Evolutionary conservation across 2,329 filamentous ascomycete species (phyloP).

Genomic region (Botryotinia convoluta): DNA sequence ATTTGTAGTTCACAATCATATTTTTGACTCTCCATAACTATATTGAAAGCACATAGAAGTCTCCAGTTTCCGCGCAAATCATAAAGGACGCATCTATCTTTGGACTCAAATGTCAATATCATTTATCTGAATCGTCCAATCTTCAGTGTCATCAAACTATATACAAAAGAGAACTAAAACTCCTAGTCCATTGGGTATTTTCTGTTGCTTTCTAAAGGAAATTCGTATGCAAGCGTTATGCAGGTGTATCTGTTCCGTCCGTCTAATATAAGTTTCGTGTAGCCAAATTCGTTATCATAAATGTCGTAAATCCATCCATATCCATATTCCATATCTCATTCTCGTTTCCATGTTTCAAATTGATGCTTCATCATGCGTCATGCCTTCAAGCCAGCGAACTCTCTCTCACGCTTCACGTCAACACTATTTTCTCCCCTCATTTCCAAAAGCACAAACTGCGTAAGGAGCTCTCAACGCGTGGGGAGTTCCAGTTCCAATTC

Average conservation of each 20-base stretch:
- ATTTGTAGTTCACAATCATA: neutral
- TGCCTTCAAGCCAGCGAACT: constrained; percentile 3
- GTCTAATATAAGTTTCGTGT: neutral
- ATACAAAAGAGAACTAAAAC: constrained; percentile 6
- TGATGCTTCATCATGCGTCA: neutral
- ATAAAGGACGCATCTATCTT: neutral
- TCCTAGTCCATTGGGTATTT: constrained; percentile 16
- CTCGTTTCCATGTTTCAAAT: constrained; percentile 3
- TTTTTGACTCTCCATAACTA: neutral
- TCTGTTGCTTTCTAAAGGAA: constrained; percentile 7
- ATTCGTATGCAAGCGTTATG: constrained; percentile 4
- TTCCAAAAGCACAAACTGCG: constrained; percentile 2
- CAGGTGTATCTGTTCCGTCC: neutral
- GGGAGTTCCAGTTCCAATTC: neutral
- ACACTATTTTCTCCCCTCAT: neutral
- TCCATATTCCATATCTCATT: neutral
- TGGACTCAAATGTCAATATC: neutral
- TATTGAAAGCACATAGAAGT: neutral
- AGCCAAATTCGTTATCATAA: constrained; percentile 6
- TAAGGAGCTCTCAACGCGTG: neutral
- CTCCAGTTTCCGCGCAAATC: neutral
- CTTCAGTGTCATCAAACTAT: neutral
- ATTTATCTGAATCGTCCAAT: neutral
- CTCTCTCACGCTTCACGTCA: neutral
- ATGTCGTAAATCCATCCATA: neutral